Percentiles rank a stretch among this genome's conserved stretches.
phyloP scores from a whole-genome alignment of 2,329 filamentous ascomycete genomes.

The Paraphaeosphaeria minitans region DNA sequence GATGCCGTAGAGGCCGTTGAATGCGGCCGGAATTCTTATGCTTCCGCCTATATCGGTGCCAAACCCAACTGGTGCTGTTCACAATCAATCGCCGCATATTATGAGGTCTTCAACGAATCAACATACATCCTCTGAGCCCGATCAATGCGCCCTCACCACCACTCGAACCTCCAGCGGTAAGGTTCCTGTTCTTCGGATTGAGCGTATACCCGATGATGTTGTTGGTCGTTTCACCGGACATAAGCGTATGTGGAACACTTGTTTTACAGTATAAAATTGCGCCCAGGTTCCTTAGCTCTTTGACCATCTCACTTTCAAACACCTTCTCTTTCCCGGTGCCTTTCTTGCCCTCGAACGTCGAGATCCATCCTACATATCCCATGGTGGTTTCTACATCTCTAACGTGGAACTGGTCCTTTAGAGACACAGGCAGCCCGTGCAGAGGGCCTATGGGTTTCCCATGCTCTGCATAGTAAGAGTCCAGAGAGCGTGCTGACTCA shows the following conservation, averaged over 20 bases:
- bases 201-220: conserved; percentile 64
- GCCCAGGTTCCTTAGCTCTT: conserved; percentile 58
- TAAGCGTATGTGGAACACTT: conserved; percentile 62
- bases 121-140: conserved; percentile 55
- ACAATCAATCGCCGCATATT: conserved; percentile 10
- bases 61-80: conserved; percentile 55
- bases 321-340: conserved; percentile 57
- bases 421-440: conserved; percentile 54
- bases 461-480: conserved; percentile 45
- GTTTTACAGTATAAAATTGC: conserved; percentile 65
- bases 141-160: conserved; percentile 67
- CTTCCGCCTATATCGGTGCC: conserved; percentile 64
- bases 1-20: conserved; percentile 63
- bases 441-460: conserved; percentile 50
- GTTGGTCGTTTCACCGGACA: conserved; percentile 64
- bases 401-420: conserved; percentile 58
- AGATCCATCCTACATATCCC: conserved; percentile 70
- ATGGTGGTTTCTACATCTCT: conserved; percentile 55
- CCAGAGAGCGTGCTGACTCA: conserved; percentile 48
- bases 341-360: conserved; percentile 63
- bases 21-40: conserved; percentile 63
- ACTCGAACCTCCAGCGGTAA: conserved; percentile 61
- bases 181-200: conserved; percentile 62
- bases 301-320: conserved; percentile 65
- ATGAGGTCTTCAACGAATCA: not conserved